A percentile compares a stretch with the other conserved stretches of the same genome.
These are phyloP conservation scores for Fraxinus dipetala DNA, from an alignment of 305 asterid genomes.

Conservation along the genomic window DNA sequence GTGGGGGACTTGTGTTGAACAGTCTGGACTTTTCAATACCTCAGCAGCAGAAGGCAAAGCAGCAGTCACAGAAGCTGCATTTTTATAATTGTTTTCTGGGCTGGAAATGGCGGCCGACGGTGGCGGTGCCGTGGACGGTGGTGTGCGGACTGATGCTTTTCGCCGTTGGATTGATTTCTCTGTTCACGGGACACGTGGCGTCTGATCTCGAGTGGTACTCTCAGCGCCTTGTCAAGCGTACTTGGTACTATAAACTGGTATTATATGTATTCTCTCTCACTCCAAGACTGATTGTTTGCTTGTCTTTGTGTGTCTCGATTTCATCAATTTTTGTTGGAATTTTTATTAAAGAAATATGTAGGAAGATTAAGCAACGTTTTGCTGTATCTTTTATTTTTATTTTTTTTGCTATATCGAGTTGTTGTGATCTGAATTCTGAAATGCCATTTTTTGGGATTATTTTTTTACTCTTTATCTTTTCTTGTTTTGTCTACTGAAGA, in stretches of 20 bases:
- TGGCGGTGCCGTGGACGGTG: slow-evolving; percentile 77
- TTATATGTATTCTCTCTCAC: neutral
- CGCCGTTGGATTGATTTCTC: slow-evolving; percentile 78
- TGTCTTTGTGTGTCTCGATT: neutral
- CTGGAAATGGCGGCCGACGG: slow-evolving; percentile 39
- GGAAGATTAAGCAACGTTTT: neutral
- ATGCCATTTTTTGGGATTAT: neutral
- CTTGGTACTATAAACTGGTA: slow-evolving; percentile 59
- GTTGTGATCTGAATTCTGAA: neutral
- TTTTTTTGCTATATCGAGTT: neutral
- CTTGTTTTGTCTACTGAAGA: neutral
- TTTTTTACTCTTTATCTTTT: neutral
- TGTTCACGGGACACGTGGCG: slow-evolving; percentile 93
- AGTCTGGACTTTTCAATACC: slow-evolving; percentile 38
- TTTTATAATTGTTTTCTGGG: slow-evolving; percentile 30
- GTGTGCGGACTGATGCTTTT: slow-evolving; percentile 82
- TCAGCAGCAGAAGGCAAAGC: slow-evolving; percentile 40
- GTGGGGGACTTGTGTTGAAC: slow-evolving; percentile 45
- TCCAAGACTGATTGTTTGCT: neutral
- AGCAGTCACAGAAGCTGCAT: slow-evolving; percentile 28
- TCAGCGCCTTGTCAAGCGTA: slow-evolving; percentile 58
- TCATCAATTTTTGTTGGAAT: neutral
- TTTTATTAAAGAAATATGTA: neutral
- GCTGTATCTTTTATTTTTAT: neutral
- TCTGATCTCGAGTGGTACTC: slow-evolving; percentile 97